Base-by-base conservation (phyloP, 164 flowering plant genomes). In the Liquidambar formosana region DNA sequence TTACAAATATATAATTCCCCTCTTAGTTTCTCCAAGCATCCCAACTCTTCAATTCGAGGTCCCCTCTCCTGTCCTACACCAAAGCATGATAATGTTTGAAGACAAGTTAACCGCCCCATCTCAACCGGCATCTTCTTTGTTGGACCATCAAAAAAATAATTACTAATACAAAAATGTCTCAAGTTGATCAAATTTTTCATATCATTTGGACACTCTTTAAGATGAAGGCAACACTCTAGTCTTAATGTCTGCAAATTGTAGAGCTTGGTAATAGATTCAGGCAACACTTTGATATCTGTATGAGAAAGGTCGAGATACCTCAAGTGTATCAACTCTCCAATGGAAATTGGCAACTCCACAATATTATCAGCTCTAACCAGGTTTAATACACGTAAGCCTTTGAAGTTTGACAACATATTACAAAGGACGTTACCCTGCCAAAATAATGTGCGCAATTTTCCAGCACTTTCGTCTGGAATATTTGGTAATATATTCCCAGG, bases 181-280 rank as follows among this genome's bases (percentile, higher is more conserved):
- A 70, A 44, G 27, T 45, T 75, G 3, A 58, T 48, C 53, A 75
- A 33, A 8, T 65, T 51, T 10, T 16, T 5, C 2, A 75, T 9
- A 0, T 8, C 33, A n/a, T 51, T 19, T 18, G 70, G 73, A 1
- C 65, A 21, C 49, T 58, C 47, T 4, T 51, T 1, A 0, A 69
- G 33, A 46, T 25, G 4, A 9, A 11, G 1, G 10, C 28, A 21
- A 1, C 5, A 10, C 8, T 4, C 0, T 0, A 69, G 63, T 23
- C 23, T 59, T 13, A 74, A 33, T 8, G 73, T 69, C 46, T 74
- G 73, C 65, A 74, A 59, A 19, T 58, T 63, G 22, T 61, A 57
- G 28, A 74, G 64, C 44, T 68, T 68, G 33, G 26, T 12, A 21
- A 69, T 33, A 1, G 53, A 57, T 4, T 58, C 14, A 1, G 77